phyloP scores from a whole-genome alignment of 805 yeast species.

The Kazachstania psychrophila region DNA sequence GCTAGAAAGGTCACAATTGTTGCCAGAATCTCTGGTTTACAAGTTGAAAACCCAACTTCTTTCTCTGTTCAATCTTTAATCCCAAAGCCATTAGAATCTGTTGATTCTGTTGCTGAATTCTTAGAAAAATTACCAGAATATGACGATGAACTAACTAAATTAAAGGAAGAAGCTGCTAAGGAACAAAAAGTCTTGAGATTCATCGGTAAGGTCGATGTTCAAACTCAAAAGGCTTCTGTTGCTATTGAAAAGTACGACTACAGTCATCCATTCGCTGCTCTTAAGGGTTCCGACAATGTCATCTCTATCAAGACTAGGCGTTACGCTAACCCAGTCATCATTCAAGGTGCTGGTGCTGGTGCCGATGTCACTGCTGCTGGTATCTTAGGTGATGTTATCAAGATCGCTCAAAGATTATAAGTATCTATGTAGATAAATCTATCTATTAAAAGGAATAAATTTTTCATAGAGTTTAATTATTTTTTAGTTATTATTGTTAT shows the following conservation, averaged over 20 bases:
- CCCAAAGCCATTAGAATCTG: slow-evolving; percentile 74
- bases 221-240: slow-evolving; percentile 61
- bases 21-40: slow-evolving; percentile 84
- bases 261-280: slow-evolving; percentile 91
- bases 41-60: slow-evolving; percentile 77
- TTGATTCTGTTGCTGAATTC: slow-evolving; percentile 67
- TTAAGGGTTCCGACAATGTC: slow-evolving; percentile 94
- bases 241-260: slow-evolving; percentile 80
- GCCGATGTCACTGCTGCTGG: slow-evolving; percentile 76
- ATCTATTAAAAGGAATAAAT: not conserved
- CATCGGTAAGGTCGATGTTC: slow-evolving; percentile 82
- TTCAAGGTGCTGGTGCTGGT: slow-evolving; percentile 98
- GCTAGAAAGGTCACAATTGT: slow-evolving; percentile 97
- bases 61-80: slow-evolving; percentile 92
- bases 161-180: slow-evolving; percentile 71
- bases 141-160: slow-evolving; percentile 67
- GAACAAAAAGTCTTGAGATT: slow-evolving; percentile 86
- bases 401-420: slow-evolving; percentile 74
- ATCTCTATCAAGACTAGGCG: slow-evolving; percentile 86
- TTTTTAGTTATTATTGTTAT: not conserved
- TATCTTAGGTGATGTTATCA: slow-evolving; percentile 86
- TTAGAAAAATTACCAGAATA: slow-evolving; percentile 70
- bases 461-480: not conserved
- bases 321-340: slow-evolving; percentile 83
- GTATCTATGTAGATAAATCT: too few species aligned